phyloP scores from a whole-genome alignment of 768 basidiomycete genomes.

The Mycena rosella region DNA sequence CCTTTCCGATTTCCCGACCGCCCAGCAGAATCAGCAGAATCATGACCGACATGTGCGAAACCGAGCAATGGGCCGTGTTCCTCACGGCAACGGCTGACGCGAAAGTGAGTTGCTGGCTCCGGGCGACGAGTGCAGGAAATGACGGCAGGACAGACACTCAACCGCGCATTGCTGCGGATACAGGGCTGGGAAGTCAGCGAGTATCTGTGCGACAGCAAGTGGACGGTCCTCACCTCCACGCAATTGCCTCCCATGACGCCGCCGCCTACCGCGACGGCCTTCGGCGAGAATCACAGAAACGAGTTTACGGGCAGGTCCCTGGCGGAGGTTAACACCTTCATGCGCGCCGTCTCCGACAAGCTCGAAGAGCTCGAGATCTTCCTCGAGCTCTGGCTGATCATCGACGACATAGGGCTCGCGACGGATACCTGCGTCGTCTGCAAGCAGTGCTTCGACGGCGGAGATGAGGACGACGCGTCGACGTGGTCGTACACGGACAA shows the following conservation, averaged over 20 bases:
- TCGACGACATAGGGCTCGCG: slow-evolving; percentile 12
- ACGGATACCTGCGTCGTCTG: slow-evolving; percentile 19
- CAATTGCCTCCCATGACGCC: not conserved
- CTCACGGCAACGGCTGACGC: not conserved
- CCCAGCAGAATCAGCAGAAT: too few relatives aligned
- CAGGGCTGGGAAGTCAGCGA: not conserved
- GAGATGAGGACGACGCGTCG: slow-evolving; percentile 18
- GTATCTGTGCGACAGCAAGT: not conserved
- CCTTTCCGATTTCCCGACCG: too few relatives aligned
- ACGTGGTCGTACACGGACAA: slow-evolving; percentile 26
- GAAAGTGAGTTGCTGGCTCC: not conserved
- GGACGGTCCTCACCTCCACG: not conserved
- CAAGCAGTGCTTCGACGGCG: slow-evolving; percentile 7
- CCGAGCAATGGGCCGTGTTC: not conserved
- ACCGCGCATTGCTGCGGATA: not conserved
- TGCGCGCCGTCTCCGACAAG: not conserved
- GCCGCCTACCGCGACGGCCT: slow-evolving; percentile 3
- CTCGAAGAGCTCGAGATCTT: slow-evolving; percentile 10
- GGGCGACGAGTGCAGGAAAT: not conserved
- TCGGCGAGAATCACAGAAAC: not conserved
- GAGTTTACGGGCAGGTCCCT: slow-evolving; percentile 12
- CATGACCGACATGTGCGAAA: not conserved
- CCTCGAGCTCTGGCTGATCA: slow-evolving; percentile 19
- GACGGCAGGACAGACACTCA: not conserved
- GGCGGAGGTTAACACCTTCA: slow-evolving; percentile 7